Evolutionary conservation across 208 protist genomes (phyloP).

Genomic region (Leishmania martiniquensis): DNA sequence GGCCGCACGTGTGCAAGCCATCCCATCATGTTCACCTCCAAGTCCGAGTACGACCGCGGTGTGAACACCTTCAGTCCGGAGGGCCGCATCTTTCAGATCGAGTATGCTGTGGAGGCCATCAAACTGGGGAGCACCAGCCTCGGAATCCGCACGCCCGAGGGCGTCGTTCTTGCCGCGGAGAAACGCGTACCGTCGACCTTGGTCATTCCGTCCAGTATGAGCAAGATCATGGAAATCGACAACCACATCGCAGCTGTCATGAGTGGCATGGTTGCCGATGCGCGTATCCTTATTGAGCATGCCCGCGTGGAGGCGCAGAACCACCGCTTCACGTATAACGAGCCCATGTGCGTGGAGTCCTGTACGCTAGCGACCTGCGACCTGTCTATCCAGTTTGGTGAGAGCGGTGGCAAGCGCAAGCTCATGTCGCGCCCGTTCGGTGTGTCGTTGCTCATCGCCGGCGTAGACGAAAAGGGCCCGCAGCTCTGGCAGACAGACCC

Average conservation of each 20-base stretch:
- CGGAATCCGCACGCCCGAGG: conserved; percentile 97
- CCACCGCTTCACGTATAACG: conserved; percentile 99
- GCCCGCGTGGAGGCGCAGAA: conserved; percentile 99
- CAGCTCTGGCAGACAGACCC: conserved; percentile 98
- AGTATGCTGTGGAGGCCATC: conserved; percentile 93
- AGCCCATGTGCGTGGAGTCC: conserved; percentile 97
- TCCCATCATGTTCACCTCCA: conserved; percentile 88
- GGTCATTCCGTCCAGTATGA: conserved; percentile 95
- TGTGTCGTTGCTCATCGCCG: conserved; percentile 98
- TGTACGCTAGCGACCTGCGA: conserved; percentile 98
- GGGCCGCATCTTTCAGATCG: conserved; percentile 98
- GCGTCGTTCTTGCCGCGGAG: conserved; percentile 99
- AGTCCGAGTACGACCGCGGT: conserved; percentile 98
- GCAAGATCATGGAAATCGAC: conserved; percentile 99
- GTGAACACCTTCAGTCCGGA: conserved; percentile 99
- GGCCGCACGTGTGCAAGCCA: not conserved
- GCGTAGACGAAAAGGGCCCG: conserved; percentile 97
- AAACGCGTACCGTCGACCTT: conserved; percentile 98
- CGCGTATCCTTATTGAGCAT: conserved; percentile 98
- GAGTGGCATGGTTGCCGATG: conserved; percentile 98
- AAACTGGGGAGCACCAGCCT: conserved; percentile 98
- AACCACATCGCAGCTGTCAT: conserved; percentile 96
- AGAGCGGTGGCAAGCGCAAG: conserved; percentile 90
- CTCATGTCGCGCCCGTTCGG: conserved; percentile 98
- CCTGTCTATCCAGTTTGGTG: conserved; percentile 97